A percentile compares a stretch with the other conserved stretches of the same genome.
Conservation (phyloP, 768 basidiomycete species). For the Piloderma croceum region DNA sequence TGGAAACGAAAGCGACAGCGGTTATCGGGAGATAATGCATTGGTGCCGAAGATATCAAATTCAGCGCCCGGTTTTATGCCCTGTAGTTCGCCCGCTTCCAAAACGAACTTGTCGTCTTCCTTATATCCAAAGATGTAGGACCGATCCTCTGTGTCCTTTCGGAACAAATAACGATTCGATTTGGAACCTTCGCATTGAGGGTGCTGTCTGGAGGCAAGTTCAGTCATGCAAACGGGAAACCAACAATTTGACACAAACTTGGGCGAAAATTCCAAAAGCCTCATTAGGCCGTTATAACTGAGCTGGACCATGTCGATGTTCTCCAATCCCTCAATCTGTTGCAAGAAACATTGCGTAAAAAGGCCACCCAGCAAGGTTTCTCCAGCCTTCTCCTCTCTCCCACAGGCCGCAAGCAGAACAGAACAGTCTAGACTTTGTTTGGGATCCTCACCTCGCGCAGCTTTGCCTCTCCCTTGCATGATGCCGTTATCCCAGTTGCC, state of each 20-base stretch:
- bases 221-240: too few species aligned
- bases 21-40: too few species aligned
- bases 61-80: slow-evolving; percentile 25
- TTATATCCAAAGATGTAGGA: slow-evolving; percentile 22
- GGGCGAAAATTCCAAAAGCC: slow-evolving; percentile 23
- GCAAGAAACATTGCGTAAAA: slow-evolving; percentile 28
- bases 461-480: too few species aligned
- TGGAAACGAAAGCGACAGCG: too few species aligned
- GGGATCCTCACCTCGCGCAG: too few species aligned
- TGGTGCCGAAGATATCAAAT: not conserved
- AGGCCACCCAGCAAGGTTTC: slow-evolving; percentile 25
- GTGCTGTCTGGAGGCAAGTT: slow-evolving; percentile 22
- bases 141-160: slow-evolving; percentile 23
- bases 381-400: slow-evolving; percentile 28
- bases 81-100: slow-evolving; percentile 29
- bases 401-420: slow-evolving; percentile 40
- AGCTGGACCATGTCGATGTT: slow-evolving; percentile 17
- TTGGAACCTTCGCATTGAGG: slow-evolving; percentile 32
- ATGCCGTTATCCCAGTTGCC: slow-evolving; percentile 23
- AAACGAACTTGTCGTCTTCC: slow-evolving; percentile 6
- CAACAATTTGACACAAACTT: slow-evolving; percentile 16
- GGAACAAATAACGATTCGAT: slow-evolving; percentile 28
- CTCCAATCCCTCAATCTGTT: slow-evolving; percentile 20
- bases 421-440: too few species aligned
- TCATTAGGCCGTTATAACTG: slow-evolving; percentile 31